A percentile compares a stretch with the other conserved stretches of the same genome.
Evolutionary conservation across 1,284 basidiomycete genomes (phyloP).

Genomic region (Moesziomyces sp.): DNA sequence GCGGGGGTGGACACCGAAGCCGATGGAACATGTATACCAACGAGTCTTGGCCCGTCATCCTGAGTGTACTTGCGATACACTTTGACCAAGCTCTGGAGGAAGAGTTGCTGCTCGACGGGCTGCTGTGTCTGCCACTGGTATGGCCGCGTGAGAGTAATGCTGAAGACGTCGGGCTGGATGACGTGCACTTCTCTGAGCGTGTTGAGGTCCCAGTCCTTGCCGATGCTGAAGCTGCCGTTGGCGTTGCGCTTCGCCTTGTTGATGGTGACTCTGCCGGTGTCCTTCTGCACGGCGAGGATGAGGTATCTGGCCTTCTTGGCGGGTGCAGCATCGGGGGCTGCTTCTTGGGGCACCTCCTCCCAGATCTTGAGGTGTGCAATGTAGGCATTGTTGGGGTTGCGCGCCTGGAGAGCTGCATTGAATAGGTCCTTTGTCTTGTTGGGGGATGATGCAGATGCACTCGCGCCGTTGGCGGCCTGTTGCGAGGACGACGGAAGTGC

Average conservation of each 20-base stretch:
- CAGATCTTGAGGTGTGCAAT: conserved; percentile 66
- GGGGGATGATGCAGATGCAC: conserved; percentile 2
- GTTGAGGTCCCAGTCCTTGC: conserved; percentile 91
- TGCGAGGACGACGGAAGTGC: conserved; percentile 16
- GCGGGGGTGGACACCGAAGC: conserved; percentile 6
- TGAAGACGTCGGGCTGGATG: conserved; percentile 66
- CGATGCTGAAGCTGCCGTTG: conserved; percentile 94
- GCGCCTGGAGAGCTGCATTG: conserved; percentile 57
- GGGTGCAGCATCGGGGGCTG: conserved; percentile 9
- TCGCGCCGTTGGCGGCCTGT: conserved; percentile 13
- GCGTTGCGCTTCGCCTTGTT: conserved; percentile 96
- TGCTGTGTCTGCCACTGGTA: conserved; percentile 65
- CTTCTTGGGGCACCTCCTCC: conserved; percentile 48
- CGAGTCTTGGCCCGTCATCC: conserved; percentile 38
- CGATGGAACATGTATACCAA: conserved; percentile 45
- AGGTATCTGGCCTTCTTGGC: conserved; percentile 63
- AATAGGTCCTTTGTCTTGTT: conserved; percentile 59
- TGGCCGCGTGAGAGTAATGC: conserved; percentile 56
- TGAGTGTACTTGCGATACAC: conserved; percentile 60
- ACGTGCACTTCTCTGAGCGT: conserved; percentile 85
- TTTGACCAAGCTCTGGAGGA: conserved; percentile 56
- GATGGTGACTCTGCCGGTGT: conserved; percentile 58
- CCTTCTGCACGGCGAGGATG: conserved; percentile 57
- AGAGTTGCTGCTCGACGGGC: conserved; percentile 55
- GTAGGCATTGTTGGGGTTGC: conserved; percentile 59